Evolutionary conservation across 2,329 filamentous ascomycete genomes (phyloP).

Genomic region (Sphaerostilbella broomeana): DNA sequence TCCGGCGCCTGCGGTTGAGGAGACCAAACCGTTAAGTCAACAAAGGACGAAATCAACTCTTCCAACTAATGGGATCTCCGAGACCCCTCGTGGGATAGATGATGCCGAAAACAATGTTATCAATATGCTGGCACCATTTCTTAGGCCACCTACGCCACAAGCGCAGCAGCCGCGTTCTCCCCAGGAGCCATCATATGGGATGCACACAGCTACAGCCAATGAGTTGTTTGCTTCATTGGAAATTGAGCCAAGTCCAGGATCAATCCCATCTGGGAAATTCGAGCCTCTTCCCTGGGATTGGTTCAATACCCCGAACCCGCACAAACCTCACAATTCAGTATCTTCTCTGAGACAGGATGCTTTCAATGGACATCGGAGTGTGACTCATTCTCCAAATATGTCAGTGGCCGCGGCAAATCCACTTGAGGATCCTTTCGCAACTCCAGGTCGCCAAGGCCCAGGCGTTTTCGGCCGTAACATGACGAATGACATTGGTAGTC

Average conservation of each 20-base stretch:
- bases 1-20: not conserved
- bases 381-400: conserved; percentile 6
- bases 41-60: not conserved
- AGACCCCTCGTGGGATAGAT: conserved; percentile 14
- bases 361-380: conserved; percentile 16
- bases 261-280: conserved; percentile 27
- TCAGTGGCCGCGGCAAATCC: conserved; percentile 2
- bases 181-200: conserved; percentile 46
- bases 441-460: conserved; percentile 18
- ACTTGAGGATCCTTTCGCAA: conserved; percentile 29
- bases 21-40: not conserved
- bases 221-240: conserved; percentile 41
- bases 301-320: conserved; percentile 34
- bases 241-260: conserved; percentile 25
- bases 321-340: conserved; percentile 17
- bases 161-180: conserved; percentile 28
- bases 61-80: conserved; percentile 1
- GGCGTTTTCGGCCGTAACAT: conserved; percentile 7
- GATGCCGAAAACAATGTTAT: conserved; percentile 36
- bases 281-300: conserved; percentile 45
- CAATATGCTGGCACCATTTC: conserved; percentile 43
- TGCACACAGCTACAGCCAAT: conserved; percentile 46
- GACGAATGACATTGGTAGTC: conserved; percentile 7
- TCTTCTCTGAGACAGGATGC: conserved; percentile 20
- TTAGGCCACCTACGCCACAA: conserved; percentile 41